Evolutionary conservation across 495 filamentous ascomycete species (phyloP).

Genomic region (Cercophora newfieldiana): DNA sequence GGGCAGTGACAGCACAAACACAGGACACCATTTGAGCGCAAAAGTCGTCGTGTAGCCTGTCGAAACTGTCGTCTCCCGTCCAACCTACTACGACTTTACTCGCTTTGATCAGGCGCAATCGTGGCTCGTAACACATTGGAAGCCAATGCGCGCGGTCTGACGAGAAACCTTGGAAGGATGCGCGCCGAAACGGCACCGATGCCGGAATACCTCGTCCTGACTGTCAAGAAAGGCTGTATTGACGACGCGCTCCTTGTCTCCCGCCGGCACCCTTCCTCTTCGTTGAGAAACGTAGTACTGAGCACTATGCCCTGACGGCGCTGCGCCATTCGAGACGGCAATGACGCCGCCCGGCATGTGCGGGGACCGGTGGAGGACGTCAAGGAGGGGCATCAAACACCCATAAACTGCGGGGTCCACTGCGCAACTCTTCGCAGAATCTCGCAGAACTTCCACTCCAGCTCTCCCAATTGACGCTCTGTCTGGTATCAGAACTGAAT

Average conservation of each 20-base stretch:
- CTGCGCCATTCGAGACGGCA: not conserved
- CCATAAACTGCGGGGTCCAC: not conserved
- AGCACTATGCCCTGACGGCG: not conserved
- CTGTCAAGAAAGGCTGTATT: not conserved
- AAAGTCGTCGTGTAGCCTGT: too few species aligned
- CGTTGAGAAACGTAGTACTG: not conserved
- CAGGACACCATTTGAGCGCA: too few species aligned
- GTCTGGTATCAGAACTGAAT: not conserved
- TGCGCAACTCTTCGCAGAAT: not conserved
- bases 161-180: not conserved
- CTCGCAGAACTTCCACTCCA: not conserved
- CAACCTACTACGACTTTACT: too few species aligned
- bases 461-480: not conserved
- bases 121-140: too few species aligned
- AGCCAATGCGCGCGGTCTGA: not conserved
- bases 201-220: not conserved
- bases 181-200: not conserved
- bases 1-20: too few species aligned
- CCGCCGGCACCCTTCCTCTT: not conserved
- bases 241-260: not conserved
- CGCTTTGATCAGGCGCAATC: too few species aligned
- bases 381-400: slow-evolving; percentile 4
- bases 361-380: not conserved
- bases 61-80: too few species aligned
- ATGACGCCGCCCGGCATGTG: not conserved